These are phyloP conservation scores for Grigorovia jiainica DNA, from an alignment of 805 yeast genomes.

Conservation along the genomic window DNA sequence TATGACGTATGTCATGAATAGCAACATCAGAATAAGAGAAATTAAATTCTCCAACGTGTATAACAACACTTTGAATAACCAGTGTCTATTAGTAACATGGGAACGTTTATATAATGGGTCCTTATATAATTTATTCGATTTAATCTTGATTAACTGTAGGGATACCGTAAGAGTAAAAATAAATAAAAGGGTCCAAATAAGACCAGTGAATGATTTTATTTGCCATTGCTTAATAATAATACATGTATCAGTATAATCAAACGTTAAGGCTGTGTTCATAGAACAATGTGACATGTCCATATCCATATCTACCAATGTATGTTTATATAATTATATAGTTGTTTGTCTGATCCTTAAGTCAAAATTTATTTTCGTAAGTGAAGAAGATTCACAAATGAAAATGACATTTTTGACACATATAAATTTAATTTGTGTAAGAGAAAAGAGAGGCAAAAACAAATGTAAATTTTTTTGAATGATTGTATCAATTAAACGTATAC, in stretches of 20 bases:
- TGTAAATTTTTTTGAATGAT: constrained; percentile 1
- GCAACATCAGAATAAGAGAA: constrained; percentile 61
- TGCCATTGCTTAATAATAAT: constrained; percentile 78
- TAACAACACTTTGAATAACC: not conserved
- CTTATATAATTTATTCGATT: not conserved
- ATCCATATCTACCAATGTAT: constrained; percentile 4
- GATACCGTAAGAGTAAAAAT: not conserved
- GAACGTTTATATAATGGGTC: too few relatives aligned
- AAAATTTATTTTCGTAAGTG: too few relatives aligned
- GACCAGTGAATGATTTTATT: constrained; percentile 41
- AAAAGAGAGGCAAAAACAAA: not conserved
- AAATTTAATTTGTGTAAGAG: too few relatives aligned
- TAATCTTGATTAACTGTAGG: not conserved
- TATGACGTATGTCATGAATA: constrained; percentile 81
- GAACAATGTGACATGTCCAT: constrained; percentile 27
- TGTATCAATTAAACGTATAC: constrained; percentile 15
- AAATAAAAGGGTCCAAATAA: constrained; percentile 42
- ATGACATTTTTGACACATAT: too few relatives aligned
- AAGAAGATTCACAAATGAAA: too few relatives aligned
- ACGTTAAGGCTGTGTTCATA: constrained; percentile 72
- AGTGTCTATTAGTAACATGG: too few relatives aligned
- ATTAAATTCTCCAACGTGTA: not conserved
- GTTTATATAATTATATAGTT: too few relatives aligned
- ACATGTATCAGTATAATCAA: constrained; percentile 70
- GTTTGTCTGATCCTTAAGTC: too few relatives aligned